Evolutionary conservation across 768 basidiomycete species (phyloP).

Genomic region (Amanita subjunquillea): DNA sequence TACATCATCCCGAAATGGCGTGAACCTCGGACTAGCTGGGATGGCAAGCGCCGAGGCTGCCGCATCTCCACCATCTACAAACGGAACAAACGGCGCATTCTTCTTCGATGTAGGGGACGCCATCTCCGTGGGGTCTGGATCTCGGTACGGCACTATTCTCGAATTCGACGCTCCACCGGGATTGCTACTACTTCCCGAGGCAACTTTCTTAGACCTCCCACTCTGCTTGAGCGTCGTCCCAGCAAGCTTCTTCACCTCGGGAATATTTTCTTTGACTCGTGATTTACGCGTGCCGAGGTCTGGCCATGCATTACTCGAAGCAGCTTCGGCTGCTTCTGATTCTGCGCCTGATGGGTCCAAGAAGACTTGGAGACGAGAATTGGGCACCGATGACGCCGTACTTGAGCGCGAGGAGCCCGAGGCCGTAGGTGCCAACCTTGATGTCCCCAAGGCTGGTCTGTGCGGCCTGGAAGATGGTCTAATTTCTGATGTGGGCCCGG

Average conservation of each 20-base stretch:
- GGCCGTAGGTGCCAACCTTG: constrained; percentile 1
- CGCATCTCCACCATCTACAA: constrained; percentile 11
- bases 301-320: constrained; percentile 41
- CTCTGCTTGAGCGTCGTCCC: constrained; percentile 60
- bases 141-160: constrained; percentile 57
- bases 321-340: constrained; percentile 30
- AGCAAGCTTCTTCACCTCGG: constrained; percentile 55
- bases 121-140: constrained; percentile 41
- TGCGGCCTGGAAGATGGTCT: constrained; percentile 22
- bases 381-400: constrained; percentile 25
- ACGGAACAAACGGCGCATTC: constrained; percentile 11
- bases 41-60: constrained; percentile 16
- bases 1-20: constrained; percentile 69
- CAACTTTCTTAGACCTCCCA: constrained; percentile 40
- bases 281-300: constrained; percentile 73
- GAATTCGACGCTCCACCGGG: constrained; percentile 22
- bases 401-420: constrained; percentile 19
- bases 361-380: constrained; percentile 57
- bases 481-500: constrained; percentile 35
- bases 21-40: constrained; percentile 48
- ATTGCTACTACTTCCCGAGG: constrained; percentile 24
- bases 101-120: constrained; percentile 21
- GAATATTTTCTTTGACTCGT: constrained; percentile 70
- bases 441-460: constrained; percentile 2
- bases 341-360: constrained; percentile 56